phyloP scores from a whole-genome alignment of 306 rosid species.

The Inga leiocalycina region DNA sequence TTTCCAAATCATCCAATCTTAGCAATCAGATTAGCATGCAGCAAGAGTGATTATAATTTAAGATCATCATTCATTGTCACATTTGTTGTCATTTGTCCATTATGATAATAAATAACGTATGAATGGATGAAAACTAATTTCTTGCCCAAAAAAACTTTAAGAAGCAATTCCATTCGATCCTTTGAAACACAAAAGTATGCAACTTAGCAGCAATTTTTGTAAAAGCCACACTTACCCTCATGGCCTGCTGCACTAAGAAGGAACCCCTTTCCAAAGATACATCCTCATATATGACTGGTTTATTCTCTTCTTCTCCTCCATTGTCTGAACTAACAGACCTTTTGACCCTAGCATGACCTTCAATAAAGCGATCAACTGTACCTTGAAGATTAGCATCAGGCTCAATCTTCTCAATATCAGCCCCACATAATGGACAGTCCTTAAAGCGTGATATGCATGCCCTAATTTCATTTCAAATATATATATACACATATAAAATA shows the following conservation, averaged over 20 bases:
- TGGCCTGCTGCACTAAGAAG: constrained; percentile 95
- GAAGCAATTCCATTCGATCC: constrained; percentile 20
- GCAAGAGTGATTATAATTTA: constrained; percentile 24
- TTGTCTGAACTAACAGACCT: constrained; percentile 62
- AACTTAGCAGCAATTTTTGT: constrained; percentile 6
- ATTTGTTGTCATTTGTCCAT: not conserved
- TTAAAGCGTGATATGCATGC: constrained; percentile 80
- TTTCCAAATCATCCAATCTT: constrained; percentile 21
- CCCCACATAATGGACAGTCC: constrained; percentile 94
- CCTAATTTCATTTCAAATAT: constrained; percentile 46
- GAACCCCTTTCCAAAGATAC: constrained; percentile 97
- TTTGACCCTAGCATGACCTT: constrained; percentile 96
- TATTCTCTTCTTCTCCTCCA: constrained; percentile 59
- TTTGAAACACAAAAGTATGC: constrained; percentile 16
- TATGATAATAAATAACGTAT: not conserved
- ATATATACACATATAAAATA: not conserved
- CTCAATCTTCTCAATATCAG: constrained; percentile 82
- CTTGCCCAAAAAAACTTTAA: not conserved
- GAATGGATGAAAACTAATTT: not conserved
- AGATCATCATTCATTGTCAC: constrained; percentile 12
- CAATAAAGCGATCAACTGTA: constrained; percentile 87
- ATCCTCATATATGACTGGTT: constrained; percentile 78
- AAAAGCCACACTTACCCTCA: constrained; percentile 71
- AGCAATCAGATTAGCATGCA: constrained; percentile 16
- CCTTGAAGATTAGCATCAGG: constrained; percentile 74